A percentile compares a stretch with the other conserved stretches of the same genome.
phyloP scores from a whole-genome alignment of 257 asterid genomes.

The Solanum chaucha region DNA sequence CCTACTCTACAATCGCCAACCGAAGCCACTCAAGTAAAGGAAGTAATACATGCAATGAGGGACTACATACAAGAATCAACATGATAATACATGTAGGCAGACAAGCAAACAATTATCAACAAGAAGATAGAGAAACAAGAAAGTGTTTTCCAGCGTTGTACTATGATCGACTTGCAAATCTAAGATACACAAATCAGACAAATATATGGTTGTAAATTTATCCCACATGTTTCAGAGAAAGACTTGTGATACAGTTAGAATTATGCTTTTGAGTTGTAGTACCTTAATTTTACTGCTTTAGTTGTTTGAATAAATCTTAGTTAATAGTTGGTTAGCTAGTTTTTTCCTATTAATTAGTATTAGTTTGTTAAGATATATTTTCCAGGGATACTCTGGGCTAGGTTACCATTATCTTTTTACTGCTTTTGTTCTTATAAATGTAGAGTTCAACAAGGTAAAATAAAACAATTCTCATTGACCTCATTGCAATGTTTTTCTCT shows the following conservation, averaged over 20 bases:
- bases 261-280: background rate
- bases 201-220: background rate
- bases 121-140: background rate
- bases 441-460: background rate
- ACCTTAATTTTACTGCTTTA: background rate
- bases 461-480: background rate
- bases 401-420: background rate
- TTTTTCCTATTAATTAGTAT: background rate
- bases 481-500: background rate
- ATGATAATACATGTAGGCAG: background rate
- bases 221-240: background rate
- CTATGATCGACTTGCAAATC: background rate
- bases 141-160: background rate
- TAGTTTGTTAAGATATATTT: background rate
- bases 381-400: background rate
- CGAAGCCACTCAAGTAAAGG: background rate
- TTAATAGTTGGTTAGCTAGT: background rate
- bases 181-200: background rate
- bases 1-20: background rate
- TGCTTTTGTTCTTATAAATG: background rate
- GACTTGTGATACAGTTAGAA: background rate
- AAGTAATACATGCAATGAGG: background rate
- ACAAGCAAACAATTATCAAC: background rate
- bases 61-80: background rate
- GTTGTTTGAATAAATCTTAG: background rate